A percentile compares a stretch with the other conserved stretches of the same genome.
phyloP scores from a whole-genome alignment of 1,139 yeast species.

The Candida tetrigidarum region DNA sequence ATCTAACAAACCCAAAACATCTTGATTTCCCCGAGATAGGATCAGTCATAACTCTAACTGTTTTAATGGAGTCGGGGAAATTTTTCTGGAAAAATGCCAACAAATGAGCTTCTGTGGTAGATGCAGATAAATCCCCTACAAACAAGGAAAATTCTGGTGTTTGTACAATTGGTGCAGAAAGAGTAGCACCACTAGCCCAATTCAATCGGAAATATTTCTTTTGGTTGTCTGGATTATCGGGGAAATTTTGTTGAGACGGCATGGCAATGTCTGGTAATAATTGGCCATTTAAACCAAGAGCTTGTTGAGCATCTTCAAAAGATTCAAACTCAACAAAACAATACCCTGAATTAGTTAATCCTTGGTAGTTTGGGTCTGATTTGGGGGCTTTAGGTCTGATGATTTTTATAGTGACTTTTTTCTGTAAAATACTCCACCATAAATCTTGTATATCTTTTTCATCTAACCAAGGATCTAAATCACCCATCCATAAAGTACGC shows the following conservation, averaged over 20 bases:
- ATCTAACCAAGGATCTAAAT: conserved; percentile 74
- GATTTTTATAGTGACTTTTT: conserved; percentile 52
- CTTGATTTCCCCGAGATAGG: conserved; percentile 72
- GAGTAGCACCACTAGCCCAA: conserved; percentile 75
- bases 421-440: conserved; percentile 56
- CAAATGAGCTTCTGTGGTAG: conserved; percentile 71
- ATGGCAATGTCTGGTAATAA: conserved; percentile 60
- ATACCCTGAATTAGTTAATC: conserved; percentile 65
- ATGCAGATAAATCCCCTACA: conserved; percentile 80
- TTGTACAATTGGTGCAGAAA: conserved; percentile 54
- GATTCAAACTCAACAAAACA: conserved; percentile 73
- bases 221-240: conserved; percentile 54
- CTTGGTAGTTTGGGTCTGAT: conserved; percentile 29
- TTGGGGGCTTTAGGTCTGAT: conserved; percentile 49
- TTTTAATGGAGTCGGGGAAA: conserved; percentile 63
- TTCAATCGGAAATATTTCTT: conserved; percentile 66
- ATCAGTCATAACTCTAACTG: conserved; percentile 78
- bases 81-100: conserved; percentile 67
- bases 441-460: conserved; percentile 60
- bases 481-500: conserved; percentile 79
- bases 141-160: conserved; percentile 65
- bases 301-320: conserved; percentile 67
- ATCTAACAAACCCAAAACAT: conserved; percentile 79
- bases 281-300: conserved; percentile 66
- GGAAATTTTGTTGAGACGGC: conserved; percentile 48